phyloP scores from a whole-genome alignment of 1,284 basidiomycete genomes.

The Cutaneotrichosporon spelunceum region DNA sequence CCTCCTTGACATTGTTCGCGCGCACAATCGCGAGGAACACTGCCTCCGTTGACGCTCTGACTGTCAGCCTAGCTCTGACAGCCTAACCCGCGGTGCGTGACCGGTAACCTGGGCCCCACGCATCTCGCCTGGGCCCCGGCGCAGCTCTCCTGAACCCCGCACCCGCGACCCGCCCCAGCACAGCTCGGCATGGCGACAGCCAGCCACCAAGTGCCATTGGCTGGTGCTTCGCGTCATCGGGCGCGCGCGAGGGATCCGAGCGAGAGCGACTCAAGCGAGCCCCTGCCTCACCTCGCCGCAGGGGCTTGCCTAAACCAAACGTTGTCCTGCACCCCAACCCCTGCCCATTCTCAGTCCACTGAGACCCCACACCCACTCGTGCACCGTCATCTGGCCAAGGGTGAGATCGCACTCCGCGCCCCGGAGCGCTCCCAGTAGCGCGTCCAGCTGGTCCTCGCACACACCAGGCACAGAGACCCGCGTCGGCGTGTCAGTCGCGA shows the following conservation, averaged over 20 bases:
- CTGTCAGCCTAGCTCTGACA: neutral
- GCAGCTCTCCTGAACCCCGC: neutral
- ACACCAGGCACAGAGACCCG: constrained; percentile 35
- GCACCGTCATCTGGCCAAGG: constrained; percentile 30
- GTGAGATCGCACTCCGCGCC: constrained; percentile 22
- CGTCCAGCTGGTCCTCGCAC: constrained; percentile 28
- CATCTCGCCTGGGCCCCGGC: neutral
- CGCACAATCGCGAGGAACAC: constrained; percentile 41
- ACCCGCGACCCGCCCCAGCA: neutral
- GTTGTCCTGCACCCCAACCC: neutral
- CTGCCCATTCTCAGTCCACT: too few relatives aligned
- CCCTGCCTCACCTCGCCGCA: neutral
- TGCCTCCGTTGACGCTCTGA: constrained; percentile 40
- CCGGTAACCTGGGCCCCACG: neutral
- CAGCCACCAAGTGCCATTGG: neutral
- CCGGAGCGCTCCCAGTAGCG: constrained; percentile 26
- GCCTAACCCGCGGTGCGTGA: neutral
- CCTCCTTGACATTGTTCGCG: constrained; percentile 29
- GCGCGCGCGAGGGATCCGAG: too few relatives aligned
- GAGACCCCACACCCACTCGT: constrained; percentile 46
- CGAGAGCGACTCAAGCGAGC: too few relatives aligned
- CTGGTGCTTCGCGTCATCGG: too few relatives aligned
- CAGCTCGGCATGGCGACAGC: neutral
- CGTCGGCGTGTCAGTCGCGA: constrained; percentile 32
- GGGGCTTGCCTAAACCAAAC: neutral